A percentile compares a stretch with the other conserved stretches of the same genome.
phyloP scores from a whole-genome alignment of 2,329 filamentous ascomycete genomes.

The Calonectria pseudoturangicola region DNA sequence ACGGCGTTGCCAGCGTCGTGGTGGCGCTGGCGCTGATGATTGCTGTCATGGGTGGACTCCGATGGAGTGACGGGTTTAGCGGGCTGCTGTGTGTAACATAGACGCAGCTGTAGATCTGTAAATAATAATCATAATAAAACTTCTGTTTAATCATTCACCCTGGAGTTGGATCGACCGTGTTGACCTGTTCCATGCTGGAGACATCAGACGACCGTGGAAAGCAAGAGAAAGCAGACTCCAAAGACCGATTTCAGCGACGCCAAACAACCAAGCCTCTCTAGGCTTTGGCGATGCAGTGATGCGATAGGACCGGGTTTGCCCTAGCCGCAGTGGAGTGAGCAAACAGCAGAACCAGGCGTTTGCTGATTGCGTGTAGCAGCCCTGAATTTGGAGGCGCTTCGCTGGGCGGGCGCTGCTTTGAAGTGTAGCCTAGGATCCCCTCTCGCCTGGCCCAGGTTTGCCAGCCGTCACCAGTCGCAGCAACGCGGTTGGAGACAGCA shows the following conservation, averaged over 20 bases:
- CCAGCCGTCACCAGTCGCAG: conserved; percentile 4
- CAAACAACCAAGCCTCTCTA: not conserved
- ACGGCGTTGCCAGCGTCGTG: conserved; percentile 77
- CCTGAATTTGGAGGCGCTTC: too few species aligned
- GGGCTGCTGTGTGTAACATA: conserved; percentile 45
- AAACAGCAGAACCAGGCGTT: not conserved
- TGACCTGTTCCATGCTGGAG: not conserved
- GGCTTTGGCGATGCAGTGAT: not conserved
- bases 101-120: not conserved
- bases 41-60: conserved; percentile 83
- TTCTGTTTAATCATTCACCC: not conserved
- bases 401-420: not conserved
- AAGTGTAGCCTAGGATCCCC: not conserved
- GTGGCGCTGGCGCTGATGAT: conserved; percentile 77
- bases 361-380: not conserved
- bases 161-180: not conserved
- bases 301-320: not conserved
- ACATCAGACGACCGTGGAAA: too few species aligned
- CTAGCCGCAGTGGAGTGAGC: not conserved
- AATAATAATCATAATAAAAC: not conserved
- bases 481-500: not conserved
- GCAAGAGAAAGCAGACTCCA: not conserved
- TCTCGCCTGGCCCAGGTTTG: not conserved
- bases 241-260: not conserved
- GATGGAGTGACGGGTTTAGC: conserved; percentile 79